Evolutionary conservation across 2,329 filamentous ascomycete genomes (phyloP), one percentile per base, ranked within the genome.

Genomic region (Juglanconis sp.): DNA sequence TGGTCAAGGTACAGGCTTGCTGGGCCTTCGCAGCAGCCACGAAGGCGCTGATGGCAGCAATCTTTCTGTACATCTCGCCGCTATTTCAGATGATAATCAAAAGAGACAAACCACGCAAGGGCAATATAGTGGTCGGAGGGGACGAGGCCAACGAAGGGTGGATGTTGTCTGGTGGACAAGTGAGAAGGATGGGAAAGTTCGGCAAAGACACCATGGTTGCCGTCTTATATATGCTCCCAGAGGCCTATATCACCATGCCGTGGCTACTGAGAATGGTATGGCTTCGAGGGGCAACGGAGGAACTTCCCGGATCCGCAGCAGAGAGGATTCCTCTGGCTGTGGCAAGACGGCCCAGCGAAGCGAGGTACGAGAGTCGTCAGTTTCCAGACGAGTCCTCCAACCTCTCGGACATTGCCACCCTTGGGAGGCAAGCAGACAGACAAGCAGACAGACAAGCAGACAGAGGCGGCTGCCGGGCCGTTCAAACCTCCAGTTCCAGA

Each of bases 1-100:
- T 63, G 53, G 72, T 76, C 63, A 74, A 66, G 36, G 75, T 74
- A 69, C 83, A 84, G 42, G 36, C 51, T 50, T 59, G 30, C 30
- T 59, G 57, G 15, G 57, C 57, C 34, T 48, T 54, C 44, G 62
- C 51, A 8, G 49, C n/a, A 10, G 46, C 57, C 35, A 54, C 57
- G 38, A 54, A 35, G 42, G 50, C 50, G 44, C 42, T 49, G 56
- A 59, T 38, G 40, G 50, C 50, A 42, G 56, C 50, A 31, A 59
- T 31, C 34, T 53, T 53, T 32, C 34, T 49, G 42, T 49, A 42
- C 56, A 59, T 59, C 24, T 52, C 38, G 31, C 34, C 13, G 24
- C 42, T 40, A 30, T 36, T 35, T 7, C 17, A 3, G 9, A 17
- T 2, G 30, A 8, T 9, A 24, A 24, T 24, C 24, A 24, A 24